Base-by-base conservation (phyloP, 192 early-diverging fungal genomes). In the Glomus cerebriforme region DNA sequence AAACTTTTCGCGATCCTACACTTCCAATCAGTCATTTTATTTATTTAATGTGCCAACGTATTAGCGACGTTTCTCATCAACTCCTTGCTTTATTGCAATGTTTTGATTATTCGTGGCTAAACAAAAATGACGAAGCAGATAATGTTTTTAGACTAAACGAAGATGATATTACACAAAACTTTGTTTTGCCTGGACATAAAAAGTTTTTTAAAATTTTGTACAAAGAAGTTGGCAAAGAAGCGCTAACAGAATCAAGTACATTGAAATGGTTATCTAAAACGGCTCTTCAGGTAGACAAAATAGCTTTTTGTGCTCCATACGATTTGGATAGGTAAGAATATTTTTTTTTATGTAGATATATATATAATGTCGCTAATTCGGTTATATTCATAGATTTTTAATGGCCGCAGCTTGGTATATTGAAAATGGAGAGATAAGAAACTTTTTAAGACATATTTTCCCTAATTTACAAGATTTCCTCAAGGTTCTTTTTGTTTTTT, bases 41-140 rank as follows among this genome's bases (percentile, higher is more conserved):
- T 27, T 71, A 71, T 27, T 17, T 71, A 47, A 71, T 71, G 69
- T 71, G 69, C 5, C 69, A 71, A 29, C 69, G 69, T 1, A 47
- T 71, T 29, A 71, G 69, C 39, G 69, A 71, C 10, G 69, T 71
- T 26, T 71, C 69, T 47, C 69, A 71, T 49, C 69, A 49, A 47
- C 43, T 71, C 13, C 43, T 71, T 22, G 7, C 29, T 27, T 26
- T 71, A 3, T 29, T 71, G 5, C 37, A 47, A 15, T 71, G 69
- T 71, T 71, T 71, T 71, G 69, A 71, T 71, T 71, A 71, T 47
- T 12, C 3, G 9, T 71, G 69, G 69, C 29, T 71, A 17, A 71
- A 71, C 24, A 71, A 47, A 71, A 71, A 26, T 3, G 43, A 71
- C 3, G 24, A 22, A 13, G 43, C 69, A 8, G 9, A 24, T 9